Percentiles rank a stretch among this genome's conserved stretches.
Conservation (phyloP, 2,329 filamentous ascomycete species). For the Setomelanomma holmii region DNA sequence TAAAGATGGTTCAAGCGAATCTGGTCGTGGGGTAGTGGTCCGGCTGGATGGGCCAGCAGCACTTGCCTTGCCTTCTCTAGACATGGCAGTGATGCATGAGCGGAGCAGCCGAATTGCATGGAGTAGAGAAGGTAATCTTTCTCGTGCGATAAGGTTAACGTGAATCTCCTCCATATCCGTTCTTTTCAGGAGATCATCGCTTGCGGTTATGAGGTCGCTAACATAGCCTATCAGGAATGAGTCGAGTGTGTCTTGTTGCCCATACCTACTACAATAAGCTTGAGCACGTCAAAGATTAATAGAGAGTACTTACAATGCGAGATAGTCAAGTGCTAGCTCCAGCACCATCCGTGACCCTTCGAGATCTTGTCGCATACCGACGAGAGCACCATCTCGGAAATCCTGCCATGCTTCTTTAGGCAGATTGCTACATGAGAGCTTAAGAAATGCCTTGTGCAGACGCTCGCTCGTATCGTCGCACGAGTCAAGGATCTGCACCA, state of each 20-base stretch:
- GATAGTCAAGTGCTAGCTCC: conserved; percentile 39
- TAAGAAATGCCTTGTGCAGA: conserved; percentile 38
- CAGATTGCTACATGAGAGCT: conserved; percentile 31
- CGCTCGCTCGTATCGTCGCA: conserved; percentile 35
- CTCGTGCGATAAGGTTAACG: conserved; percentile 31
- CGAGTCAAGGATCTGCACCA: conserved; percentile 38
- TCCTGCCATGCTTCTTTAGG: conserved; percentile 31
- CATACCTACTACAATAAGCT: conserved; percentile 19
- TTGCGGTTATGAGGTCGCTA: conserved; percentile 22
- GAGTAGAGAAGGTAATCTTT: conserved; percentile 29
- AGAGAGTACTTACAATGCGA: conserved; percentile 30
- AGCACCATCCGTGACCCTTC: conserved; percentile 35
- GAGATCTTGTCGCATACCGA: conserved; percentile 30
- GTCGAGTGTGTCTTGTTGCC: conserved; percentile 28
- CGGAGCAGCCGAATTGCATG: conserved; percentile 32
- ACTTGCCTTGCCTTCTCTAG: conserved; percentile 14
- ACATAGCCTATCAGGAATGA: conserved; percentile 25
- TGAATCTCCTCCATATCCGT: conserved; percentile 35
- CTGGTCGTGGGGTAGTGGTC: conserved; percentile 28
- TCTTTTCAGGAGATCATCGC: conserved; percentile 30
- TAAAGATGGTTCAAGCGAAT: conserved; percentile 29
- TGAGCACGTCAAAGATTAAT: not conserved
- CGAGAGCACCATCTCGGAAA: conserved; percentile 24
- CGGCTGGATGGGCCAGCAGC: conserved; percentile 13
- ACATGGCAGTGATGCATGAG: conserved; percentile 31